Percentiles rank a stretch among this genome's conserved stretches.
These are phyloP conservation scores for Trichophyton benhamiae DNA, from an alignment of 2,329 filamentous ascomycete genomes.

Conservation along the genomic window DNA sequence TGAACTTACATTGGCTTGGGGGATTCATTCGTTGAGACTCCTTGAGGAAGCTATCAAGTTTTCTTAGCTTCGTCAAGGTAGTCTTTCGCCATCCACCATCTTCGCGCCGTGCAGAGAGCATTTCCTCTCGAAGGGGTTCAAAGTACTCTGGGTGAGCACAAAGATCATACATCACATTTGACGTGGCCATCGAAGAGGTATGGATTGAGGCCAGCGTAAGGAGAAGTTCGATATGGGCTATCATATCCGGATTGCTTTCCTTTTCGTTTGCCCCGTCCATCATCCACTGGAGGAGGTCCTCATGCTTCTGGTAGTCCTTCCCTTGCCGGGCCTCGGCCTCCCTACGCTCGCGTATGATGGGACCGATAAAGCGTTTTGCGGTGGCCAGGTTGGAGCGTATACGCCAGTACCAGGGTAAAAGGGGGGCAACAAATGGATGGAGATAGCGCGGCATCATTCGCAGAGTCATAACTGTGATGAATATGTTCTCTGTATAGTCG, in stretches of 20 bases:
- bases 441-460: not conserved
- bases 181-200: conserved; percentile 11
- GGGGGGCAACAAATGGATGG: conserved; percentile 6
- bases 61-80: conserved; percentile 11
- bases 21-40: conserved; percentile 16
- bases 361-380: conserved; percentile 24
- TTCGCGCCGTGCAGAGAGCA: conserved; percentile 9
- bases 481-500: conserved; percentile 26
- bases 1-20: conserved; percentile 9
- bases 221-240: conserved; percentile 11
- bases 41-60: conserved; percentile 18
- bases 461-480: conserved; percentile 19
- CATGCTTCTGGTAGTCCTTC: not conserved
- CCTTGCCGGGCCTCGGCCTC: too few species aligned
- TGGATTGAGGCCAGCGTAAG: conserved; percentile 12
- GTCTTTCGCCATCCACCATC: conserved; percentile 13
- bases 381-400: conserved; percentile 22
- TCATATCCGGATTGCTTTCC: conserved; percentile 4
- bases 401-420: conserved; percentile 25
- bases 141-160: conserved; percentile 15
- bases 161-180: conserved; percentile 16
- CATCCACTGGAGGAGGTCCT: conserved; percentile 6
- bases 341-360: conserved; percentile 17
- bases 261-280: not conserved
- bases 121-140: conserved; percentile 15